phyloP scores from a whole-genome alignment of 2,329 filamentous ascomycete species.

The Fusarium nurragi region DNA sequence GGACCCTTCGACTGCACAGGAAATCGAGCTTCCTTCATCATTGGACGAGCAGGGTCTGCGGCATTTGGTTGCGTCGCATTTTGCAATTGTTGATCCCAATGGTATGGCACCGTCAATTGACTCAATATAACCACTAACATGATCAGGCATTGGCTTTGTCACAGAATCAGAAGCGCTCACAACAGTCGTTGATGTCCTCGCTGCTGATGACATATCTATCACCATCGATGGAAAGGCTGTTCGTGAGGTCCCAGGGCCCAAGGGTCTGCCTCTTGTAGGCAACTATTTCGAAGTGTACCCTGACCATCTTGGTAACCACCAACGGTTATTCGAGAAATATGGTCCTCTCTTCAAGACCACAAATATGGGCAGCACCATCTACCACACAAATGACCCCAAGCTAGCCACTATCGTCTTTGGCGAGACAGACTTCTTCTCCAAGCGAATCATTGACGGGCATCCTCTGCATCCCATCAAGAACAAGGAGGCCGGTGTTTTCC shows the following conservation, averaged over 20 bases:
- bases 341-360: conserved; percentile 62
- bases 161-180: conserved; percentile 46
- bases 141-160: conserved; percentile 52
- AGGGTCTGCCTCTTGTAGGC: conserved; percentile 59
- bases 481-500: conserved; percentile 55
- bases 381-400: conserved; percentile 61
- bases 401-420: conserved; percentile 57
- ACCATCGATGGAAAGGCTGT: conserved; percentile 60
- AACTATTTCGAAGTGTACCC: conserved; percentile 66
- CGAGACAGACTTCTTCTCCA: conserved; percentile 64
- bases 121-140: not conserved
- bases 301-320: conserved; percentile 66
- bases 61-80: conserved; percentile 54
- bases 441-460: conserved; percentile 61
- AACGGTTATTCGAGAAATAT: conserved; percentile 62
- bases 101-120: conserved; percentile 40
- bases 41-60: conserved; percentile 51
- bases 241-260: conserved; percentile 61
- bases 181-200: conserved; percentile 49
- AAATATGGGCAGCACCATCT: conserved; percentile 60
- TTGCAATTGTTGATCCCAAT: conserved; percentile 55
- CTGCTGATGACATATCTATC: conserved; percentile 51
- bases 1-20: conserved; percentile 47
- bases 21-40: conserved; percentile 50
- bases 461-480: conserved; percentile 57